Percentiles rank a stretch among this genome's conserved stretches.
Evolutionary conservation across 257 asterid species (phyloP).

Genomic region (Paraleonurus japonicus): DNA sequence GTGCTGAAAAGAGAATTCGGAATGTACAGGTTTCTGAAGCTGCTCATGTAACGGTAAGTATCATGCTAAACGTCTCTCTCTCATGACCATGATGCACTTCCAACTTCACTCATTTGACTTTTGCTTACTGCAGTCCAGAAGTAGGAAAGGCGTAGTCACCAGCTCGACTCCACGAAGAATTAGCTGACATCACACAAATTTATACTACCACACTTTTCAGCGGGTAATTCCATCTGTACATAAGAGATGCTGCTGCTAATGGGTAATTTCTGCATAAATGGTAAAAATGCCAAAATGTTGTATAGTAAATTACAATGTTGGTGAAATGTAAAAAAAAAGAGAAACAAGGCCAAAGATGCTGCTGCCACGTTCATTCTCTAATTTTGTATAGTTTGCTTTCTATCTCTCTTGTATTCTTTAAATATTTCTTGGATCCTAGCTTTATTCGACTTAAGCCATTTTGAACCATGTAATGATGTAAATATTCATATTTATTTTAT

Average conservation of each 20-base stretch:
- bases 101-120: not conserved
- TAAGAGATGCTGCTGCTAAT: constrained; percentile 10
- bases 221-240: constrained; percentile 22
- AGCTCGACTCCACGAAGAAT: constrained; percentile 5
- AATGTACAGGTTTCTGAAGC: constrained; percentile 20
- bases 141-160: constrained; percentile 6
- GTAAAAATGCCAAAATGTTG: not conserved
- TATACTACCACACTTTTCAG: not conserved
- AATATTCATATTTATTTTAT: not conserved
- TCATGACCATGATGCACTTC: not conserved
- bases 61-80: not conserved
- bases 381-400: not conserved
- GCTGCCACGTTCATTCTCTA: not conserved
- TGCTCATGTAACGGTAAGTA: constrained; percentile 36
- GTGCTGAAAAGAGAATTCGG: constrained; percentile 19
- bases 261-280: not conserved
- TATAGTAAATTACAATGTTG: constrained; percentile 3
- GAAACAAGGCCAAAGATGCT: not conserved
- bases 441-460: not conserved
- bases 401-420: not conserved
- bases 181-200: constrained; percentile 16
- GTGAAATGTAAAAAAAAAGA: not conserved
- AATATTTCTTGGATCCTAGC: not conserved
- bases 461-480: constrained; percentile 6
- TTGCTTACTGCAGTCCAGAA: constrained; percentile 32